Evolutionary conservation across 2,329 filamentous ascomycete genomes (phyloP).

Genomic region (Sporothrix curviconia): DNA sequence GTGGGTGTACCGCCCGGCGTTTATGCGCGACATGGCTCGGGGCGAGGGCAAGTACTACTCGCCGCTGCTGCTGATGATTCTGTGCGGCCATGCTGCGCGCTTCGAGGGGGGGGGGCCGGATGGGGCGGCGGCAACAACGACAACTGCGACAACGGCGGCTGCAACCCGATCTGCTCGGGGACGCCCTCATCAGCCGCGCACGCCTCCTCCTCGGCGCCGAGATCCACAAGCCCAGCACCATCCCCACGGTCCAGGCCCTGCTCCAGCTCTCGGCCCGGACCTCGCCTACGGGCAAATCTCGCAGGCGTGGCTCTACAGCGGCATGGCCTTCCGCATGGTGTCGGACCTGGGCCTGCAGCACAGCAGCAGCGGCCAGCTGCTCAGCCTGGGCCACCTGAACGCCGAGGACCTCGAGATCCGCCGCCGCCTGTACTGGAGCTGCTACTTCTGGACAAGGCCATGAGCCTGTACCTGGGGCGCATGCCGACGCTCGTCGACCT

Average conservation of each 20-base stretch:
- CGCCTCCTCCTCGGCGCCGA: slow-evolving; percentile 23
- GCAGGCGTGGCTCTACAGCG: slow-evolving; percentile 28
- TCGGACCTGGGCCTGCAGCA: slow-evolving; percentile 24
- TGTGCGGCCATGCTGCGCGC: slow-evolving; percentile 23
- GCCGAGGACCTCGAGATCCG: slow-evolving; percentile 24
- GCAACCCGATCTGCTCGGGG: slow-evolving; percentile 5
- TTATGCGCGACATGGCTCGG: slow-evolving; percentile 26
- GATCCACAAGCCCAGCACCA: slow-evolving; percentile 25
- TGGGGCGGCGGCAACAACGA: slow-evolving; percentile 2
- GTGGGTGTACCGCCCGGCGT: slow-evolving; percentile 26
- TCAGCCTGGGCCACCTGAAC: slow-evolving; percentile 20
- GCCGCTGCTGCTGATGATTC: slow-evolving; percentile 23
- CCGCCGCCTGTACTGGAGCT: slow-evolving; percentile 24
- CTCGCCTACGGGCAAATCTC: slow-evolving; percentile 25
- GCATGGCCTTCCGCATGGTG: slow-evolving; percentile 28
- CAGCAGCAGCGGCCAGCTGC: slow-evolving; percentile 20
- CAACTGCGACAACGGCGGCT: neutral
- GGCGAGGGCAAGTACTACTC: slow-evolving; percentile 25
- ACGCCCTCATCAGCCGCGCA: slow-evolving; percentile 21
- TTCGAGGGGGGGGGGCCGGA: too few species aligned
- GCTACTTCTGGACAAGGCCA: slow-evolving; percentile 27
- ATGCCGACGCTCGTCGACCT: slow-evolving; percentile 19
- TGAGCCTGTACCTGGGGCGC: slow-evolving; percentile 25
- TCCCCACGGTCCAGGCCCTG: slow-evolving; percentile 26
- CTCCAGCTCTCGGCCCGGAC: slow-evolving; percentile 27